Percentiles rank a stretch among this genome's conserved stretches.
Conservation (phyloP, 257 asterid species). For the Perilla frutescens region DNA sequence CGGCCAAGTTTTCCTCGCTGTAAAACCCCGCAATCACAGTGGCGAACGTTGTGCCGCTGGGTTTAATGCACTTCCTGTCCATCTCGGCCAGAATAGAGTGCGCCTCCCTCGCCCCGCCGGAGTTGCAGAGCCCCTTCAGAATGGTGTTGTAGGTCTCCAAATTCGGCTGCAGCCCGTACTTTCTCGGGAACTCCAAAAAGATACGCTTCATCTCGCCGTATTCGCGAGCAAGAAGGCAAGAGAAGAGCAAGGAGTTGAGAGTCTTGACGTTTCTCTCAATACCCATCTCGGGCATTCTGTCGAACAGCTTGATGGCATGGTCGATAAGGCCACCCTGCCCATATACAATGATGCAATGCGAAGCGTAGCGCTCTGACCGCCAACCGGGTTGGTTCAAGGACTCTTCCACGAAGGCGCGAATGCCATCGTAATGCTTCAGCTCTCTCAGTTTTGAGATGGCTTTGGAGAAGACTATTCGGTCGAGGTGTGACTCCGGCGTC, state of each 20-base stretch:
- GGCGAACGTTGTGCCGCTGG: constrained; percentile 60
- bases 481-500: constrained; percentile 69
- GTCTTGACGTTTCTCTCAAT: constrained; percentile 55
- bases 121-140: constrained; percentile 72
- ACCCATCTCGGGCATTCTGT: constrained; percentile 63
- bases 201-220: constrained; percentile 65
- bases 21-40: constrained; percentile 69
- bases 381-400: constrained; percentile 49
- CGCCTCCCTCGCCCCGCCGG: constrained; percentile 59
- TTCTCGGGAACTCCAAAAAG: constrained; percentile 63
- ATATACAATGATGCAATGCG: constrained; percentile 69
- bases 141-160: constrained; percentile 72
- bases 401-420: constrained; percentile 61
- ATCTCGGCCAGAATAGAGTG: constrained; percentile 77
- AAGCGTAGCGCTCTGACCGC: constrained; percentile 50
- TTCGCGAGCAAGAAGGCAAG: constrained; percentile 68
- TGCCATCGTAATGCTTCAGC: constrained; percentile 53
- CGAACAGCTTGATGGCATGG: constrained; percentile 70
- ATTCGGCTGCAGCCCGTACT: constrained; percentile 60
- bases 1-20: constrained; percentile 57
- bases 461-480: constrained; percentile 66
- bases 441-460: constrained; percentile 63
- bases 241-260: constrained; percentile 63
- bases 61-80: constrained; percentile 64
- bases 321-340: constrained; percentile 69